Conservation (phyloP, 371 early-diverging fungal genomes). For the Apophysomyces sp. region DNA sequence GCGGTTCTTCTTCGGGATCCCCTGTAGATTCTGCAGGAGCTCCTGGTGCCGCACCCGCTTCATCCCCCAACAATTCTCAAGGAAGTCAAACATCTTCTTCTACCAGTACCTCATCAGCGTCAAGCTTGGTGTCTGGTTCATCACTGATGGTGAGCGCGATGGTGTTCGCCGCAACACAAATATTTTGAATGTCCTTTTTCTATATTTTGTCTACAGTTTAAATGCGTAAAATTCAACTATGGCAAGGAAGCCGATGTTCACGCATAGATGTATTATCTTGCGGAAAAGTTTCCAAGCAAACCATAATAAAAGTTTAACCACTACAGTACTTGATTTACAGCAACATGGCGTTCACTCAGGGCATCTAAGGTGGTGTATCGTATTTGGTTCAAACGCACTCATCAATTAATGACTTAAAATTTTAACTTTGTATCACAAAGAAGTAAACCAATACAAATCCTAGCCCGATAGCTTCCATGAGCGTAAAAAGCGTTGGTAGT, state of each 20-base stretch:
- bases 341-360: too few species aligned
- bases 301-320: not conserved
- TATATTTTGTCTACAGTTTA: not conserved
- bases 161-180: not conserved
- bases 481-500: too few species aligned
- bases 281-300: not conserved
- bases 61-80: not conserved
- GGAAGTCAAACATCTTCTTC: not conserved
- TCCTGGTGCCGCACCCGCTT: not conserved
- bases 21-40: not conserved
- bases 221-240: not conserved
- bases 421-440: too few species aligned
- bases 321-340: too few species aligned
- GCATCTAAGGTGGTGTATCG: too few species aligned
- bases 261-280: not conserved
- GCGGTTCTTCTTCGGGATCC: not conserved
- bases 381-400: too few species aligned
- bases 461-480: too few species aligned
- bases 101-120: not conserved
- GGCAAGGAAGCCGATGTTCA: not conserved
- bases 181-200: not conserved
- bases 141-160: not conserved
- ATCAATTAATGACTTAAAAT: too few species aligned
- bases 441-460: too few species aligned
- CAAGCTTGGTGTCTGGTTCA: not conserved